Evolutionary conservation across 2,329 filamentous ascomycete genomes (phyloP).

Genomic region (Hypomyces perniciosus): DNA sequence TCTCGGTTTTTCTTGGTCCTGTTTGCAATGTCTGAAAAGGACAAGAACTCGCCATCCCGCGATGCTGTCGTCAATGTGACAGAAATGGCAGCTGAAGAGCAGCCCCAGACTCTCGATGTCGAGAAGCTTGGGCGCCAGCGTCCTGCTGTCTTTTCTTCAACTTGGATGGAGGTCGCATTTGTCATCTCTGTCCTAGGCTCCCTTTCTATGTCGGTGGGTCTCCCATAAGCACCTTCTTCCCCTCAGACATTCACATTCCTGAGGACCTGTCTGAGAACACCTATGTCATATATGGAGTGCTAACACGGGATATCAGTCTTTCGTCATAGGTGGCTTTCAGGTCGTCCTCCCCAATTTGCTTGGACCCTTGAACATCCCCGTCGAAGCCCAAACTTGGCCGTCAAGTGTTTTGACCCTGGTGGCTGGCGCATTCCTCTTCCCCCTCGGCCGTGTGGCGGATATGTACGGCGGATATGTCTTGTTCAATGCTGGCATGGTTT

Average conservation of each 20-base stretch:
- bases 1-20: background rate
- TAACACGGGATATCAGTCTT: constrained; percentile 44
- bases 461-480: constrained; percentile 54
- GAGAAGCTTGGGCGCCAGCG: constrained; percentile 54
- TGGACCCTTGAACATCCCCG: constrained; percentile 56
- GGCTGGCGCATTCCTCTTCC: constrained; percentile 51
- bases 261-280: background rate
- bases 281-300: background rate
- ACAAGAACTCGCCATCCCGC: constrained; percentile 5
- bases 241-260: constrained; percentile 9
- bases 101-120: constrained; percentile 27
- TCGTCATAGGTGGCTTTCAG: constrained; percentile 67
- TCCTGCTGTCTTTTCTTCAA: constrained; percentile 46
- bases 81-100: constrained; percentile 15
- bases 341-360: constrained; percentile 63
- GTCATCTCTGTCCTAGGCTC: constrained; percentile 54
- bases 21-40: constrained; percentile 8
- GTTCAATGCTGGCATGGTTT: constrained; percentile 49
- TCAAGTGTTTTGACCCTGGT: constrained; percentile 54
- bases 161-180: constrained; percentile 52
- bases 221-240: background rate
- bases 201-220: constrained; percentile 50
- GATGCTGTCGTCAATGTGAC: constrained; percentile 9
- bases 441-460: constrained; percentile 52
- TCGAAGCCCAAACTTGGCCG: constrained; percentile 55